Evolutionary conservation across 371 early-diverging fungal species (phyloP), one percentile per base, ranked within the genome.

Genomic region (Mortierella sp.): DNA sequence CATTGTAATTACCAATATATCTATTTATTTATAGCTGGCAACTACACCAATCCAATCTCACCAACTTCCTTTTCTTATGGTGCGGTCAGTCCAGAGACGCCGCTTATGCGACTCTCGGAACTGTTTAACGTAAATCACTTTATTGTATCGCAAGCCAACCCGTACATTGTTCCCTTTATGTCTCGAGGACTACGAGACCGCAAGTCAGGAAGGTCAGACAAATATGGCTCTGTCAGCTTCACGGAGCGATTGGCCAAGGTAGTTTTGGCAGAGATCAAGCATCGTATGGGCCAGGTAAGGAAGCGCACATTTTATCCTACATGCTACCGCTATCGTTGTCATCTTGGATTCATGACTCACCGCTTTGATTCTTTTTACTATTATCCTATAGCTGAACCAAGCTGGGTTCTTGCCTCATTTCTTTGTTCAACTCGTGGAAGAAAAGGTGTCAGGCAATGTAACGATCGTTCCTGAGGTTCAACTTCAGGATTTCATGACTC

Each of bases 101-200:
- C 92, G 2, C 52, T 89, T 18, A 74, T 84, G 26, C 83, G 92
- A 50, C 79, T 93, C 7, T 85, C 91, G 2, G 92, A 93, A 61
- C 81, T 93, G 3, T 92, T 92, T 59, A 91, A 92, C 58, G 92
- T 92, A 19, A 93, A 92, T 56, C 91, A 92, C 71, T 90, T 91
- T 70, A 92, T 93, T 60, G 91, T 93, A 1, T 91, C 92, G 0
- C 91, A 92, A 71, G 91, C 91, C 7, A 89, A 86, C 62, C 84
- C 89, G 0, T 88, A 86, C 71, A 86, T 89, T 52, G 87, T 89
- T 47, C 91, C 91, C 0, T 91, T 91, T 57, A 84, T 89, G 68
- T 70, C 86, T 4, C 85, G 84, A 15, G 85, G 85, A n/a, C 81
- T 87, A 59, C 84, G 84, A 45, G 70, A 85, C n/a, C 85, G 84